Percentiles rank a stretch among this genome's conserved stretches.
phyloP scores from a whole-genome alignment of 768 basidiomycete species.

The Rhodotorula taiwanensis region DNA sequence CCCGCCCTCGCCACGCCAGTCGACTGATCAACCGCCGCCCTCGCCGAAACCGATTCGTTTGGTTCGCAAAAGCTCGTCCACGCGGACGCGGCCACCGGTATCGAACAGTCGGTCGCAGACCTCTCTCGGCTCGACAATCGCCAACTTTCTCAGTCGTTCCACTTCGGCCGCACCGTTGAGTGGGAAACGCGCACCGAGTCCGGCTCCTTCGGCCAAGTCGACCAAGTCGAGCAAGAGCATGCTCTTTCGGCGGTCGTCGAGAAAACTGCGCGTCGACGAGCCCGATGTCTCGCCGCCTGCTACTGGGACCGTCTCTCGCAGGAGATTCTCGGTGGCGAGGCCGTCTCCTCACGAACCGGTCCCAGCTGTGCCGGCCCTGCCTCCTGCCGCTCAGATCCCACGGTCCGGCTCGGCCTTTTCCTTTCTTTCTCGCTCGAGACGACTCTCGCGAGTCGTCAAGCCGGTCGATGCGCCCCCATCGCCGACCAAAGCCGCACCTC shows the following conservation, averaged over 20 bases:
- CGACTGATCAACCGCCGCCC: background rate
- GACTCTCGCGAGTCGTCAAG: slow-evolving; percentile 5
- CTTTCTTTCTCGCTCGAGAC: slow-evolving; percentile 7
- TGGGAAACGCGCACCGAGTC: slow-evolving; percentile 19
- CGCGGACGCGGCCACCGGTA: slow-evolving; percentile 16
- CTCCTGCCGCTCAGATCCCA: background rate
- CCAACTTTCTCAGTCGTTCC: slow-evolving; percentile 16
- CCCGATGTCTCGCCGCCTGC: no score
- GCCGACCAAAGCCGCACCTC: background rate
- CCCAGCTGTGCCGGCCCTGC: no score
- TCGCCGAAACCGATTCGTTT: background rate
- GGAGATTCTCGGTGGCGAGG: background rate
- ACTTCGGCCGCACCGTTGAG: slow-evolving; percentile 15
- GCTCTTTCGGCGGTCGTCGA: slow-evolving; percentile 1
- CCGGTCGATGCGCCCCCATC: background rate
- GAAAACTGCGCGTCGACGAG: background rate
- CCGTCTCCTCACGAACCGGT: background rate
- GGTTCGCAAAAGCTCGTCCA: slow-evolving; percentile 8
- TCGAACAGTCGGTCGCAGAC: no score
- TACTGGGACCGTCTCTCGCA: background rate
- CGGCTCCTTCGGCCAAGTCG: slow-evolving; percentile 16
- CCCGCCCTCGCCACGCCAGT: background rate
- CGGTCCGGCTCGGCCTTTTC: slow-evolving; percentile 8
- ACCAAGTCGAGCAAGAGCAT: slow-evolving; percentile 13
- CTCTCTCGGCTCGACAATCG: slow-evolving; percentile 10